A percentile compares a stretch with the other conserved stretches of the same genome.
Conservation (phyloP, 2,329 filamentous ascomycete species). For the Aureobasidium vineae region DNA sequence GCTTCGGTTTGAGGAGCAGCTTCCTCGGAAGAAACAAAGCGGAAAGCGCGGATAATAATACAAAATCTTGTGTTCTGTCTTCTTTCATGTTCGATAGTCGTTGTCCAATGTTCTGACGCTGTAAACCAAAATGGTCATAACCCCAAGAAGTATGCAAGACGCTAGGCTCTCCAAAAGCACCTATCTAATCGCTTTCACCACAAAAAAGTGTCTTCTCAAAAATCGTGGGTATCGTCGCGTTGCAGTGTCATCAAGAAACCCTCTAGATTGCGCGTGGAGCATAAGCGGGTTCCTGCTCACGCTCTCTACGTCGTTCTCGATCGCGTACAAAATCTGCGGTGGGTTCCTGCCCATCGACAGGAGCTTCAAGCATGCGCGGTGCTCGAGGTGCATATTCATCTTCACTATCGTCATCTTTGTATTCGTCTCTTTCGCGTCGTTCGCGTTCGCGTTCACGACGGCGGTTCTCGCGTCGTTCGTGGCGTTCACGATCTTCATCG, state of each 20-base stretch:
- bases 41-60: neutral
- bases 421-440: slow-evolving; percentile 38
- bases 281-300: slow-evolving; percentile 32
- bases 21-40: neutral
- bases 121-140: neutral
- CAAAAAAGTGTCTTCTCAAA: neutral
- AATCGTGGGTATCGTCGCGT: neutral
- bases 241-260: neutral
- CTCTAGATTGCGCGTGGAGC: slow-evolving; percentile 34
- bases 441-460: slow-evolving; percentile 34
- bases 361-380: slow-evolving; percentile 39
- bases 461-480: slow-evolving; percentile 31
- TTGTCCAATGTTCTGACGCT: neutral
- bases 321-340: slow-evolving; percentile 25
- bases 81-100: neutral
- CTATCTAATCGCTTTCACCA: neutral
- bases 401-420: slow-evolving; percentile 36
- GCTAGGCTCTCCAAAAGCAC: neutral
- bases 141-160: slow-evolving; percentile 3
- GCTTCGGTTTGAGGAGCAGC: neutral
- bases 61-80: neutral
- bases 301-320: slow-evolving; percentile 28
- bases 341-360: slow-evolving; percentile 28
- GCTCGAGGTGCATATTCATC: slow-evolving; percentile 36
- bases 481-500: slow-evolving; percentile 32